A percentile compares a stretch with the other conserved stretches of the same genome.
These are phyloP conservation scores for Tilletiopsis washingtonensis DNA, from an alignment of 1,284 basidiomycete species.

Conservation along the genomic window DNA sequence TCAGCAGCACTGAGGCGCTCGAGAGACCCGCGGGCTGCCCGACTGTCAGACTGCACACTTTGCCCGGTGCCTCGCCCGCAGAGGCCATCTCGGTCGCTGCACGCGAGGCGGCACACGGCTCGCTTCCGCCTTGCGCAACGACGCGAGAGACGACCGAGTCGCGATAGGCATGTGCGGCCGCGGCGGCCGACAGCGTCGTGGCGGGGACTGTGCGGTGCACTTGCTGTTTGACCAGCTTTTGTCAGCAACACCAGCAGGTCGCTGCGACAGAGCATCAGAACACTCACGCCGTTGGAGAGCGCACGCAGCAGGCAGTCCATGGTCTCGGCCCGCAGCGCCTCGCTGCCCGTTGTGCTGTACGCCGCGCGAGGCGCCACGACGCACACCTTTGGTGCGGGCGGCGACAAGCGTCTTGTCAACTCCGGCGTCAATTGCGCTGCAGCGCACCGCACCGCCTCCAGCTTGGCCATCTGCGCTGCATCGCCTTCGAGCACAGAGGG, in stretches of 20 bases:
- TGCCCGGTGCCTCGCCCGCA: background rate
- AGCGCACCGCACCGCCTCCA: constrained; percentile 24
- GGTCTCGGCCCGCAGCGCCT: constrained; percentile 3
- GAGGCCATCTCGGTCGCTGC: constrained; percentile 8
- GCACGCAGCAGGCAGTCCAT: constrained; percentile 37
- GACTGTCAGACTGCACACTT: constrained; percentile 24
- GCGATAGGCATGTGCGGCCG: constrained; percentile 4
- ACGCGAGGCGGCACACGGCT: constrained; percentile 11
- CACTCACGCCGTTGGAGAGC: constrained; percentile 7
- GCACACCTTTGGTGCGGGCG: constrained; percentile 43
- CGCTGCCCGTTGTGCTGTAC: constrained; percentile 29
- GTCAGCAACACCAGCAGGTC: background rate
- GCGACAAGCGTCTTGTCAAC: constrained; percentile 15
- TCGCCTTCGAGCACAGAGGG: constrained; percentile 31
- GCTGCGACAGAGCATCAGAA: background rate
- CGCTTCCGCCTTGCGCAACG: constrained; percentile 7
- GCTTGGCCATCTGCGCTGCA: constrained; percentile 11
- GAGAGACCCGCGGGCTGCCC: constrained; percentile 43
- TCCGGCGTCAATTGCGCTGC: constrained; percentile 15
- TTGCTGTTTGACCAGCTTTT: constrained; percentile 24
- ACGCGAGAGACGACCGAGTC: constrained; percentile 3
- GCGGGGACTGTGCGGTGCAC: constrained; percentile 27
- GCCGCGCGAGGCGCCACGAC: constrained; percentile 26
- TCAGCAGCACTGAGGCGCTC: constrained; percentile 19
- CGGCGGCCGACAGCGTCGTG: constrained; percentile 35